Evolutionary conservation across 139 green algal genomes (phyloP).

Genomic region (Axilococcus clingmanii): DNA sequence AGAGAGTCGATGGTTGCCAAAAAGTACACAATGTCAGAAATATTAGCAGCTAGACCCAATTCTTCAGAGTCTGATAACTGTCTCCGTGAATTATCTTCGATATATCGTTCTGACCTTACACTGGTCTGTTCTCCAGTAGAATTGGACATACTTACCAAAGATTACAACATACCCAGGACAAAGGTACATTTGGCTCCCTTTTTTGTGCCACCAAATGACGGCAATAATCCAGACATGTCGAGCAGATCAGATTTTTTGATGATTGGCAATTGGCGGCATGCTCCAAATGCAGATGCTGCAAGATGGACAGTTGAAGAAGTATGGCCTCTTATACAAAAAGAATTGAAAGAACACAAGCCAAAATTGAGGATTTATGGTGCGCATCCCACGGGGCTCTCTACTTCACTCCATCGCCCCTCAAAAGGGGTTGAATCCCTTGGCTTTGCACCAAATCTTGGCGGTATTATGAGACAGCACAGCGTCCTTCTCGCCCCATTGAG

Average conservation of each 20-base stretch:
- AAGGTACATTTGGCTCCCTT: constrained; percentile 41
- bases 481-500: constrained; percentile 47
- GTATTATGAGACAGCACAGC: constrained; percentile 31
- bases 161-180: constrained; percentile 25
- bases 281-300: constrained; percentile 49
- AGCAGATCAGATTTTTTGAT: constrained; percentile 42
- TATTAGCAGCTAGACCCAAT: constrained; percentile 18
- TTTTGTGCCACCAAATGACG: constrained; percentile 20
- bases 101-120: constrained; percentile 43
- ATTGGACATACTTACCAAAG: constrained; percentile 18
- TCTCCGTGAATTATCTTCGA: constrained; percentile 41
- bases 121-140: constrained; percentile 52
- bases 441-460: constrained; percentile 34
- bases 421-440: constrained; percentile 28
- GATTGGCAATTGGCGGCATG: constrained; percentile 53
- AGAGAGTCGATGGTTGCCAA: constrained; percentile 5
- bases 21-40: constrained; percentile 4
- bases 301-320: constrained; percentile 31
- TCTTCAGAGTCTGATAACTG: constrained; percentile 13
- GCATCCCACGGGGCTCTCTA: constrained; percentile 7
- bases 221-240: neutral
- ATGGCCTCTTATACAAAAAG: constrained; percentile 33
- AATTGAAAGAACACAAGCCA: constrained; percentile 14
- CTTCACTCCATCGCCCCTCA: constrained; percentile 25
- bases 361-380: constrained; percentile 52